Conservation (phyloP, 2,329 filamentous ascomycete species). For the Colletotrichum sp. region DNA sequence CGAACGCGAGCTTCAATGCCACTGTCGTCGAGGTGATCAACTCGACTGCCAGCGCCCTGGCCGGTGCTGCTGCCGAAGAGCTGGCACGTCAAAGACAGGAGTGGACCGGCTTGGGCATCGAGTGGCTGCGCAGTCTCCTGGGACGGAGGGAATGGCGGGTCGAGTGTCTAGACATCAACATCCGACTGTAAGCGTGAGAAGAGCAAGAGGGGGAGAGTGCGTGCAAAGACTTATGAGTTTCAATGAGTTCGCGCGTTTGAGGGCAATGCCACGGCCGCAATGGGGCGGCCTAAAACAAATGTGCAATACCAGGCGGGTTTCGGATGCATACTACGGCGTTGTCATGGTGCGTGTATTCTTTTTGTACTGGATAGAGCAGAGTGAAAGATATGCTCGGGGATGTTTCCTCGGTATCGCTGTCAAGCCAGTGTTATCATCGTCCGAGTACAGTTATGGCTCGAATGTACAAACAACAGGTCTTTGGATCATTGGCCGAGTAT, state of each 20-base stretch:
- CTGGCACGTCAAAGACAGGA: slow-evolving; percentile 60
- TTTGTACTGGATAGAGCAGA: neutral
- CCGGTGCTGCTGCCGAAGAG: slow-evolving; percentile 70
- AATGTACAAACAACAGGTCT: neutral
- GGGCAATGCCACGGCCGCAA: neutral
- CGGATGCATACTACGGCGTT: slow-evolving; percentile 10
- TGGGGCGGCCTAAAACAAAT: neutral
- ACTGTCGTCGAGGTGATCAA: slow-evolving; percentile 65
- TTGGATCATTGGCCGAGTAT: neutral
- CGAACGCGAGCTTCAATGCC: slow-evolving; percentile 46
- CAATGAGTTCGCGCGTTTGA: neutral
- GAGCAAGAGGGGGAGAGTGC: neutral
- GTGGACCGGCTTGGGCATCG: slow-evolving; percentile 80
- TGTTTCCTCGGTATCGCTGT: neutral
- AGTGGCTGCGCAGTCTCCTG: slow-evolving; percentile 84
- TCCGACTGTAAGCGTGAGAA: slow-evolving; percentile 66
- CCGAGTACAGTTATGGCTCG: neutral
- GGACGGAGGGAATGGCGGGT: slow-evolving; percentile 89
- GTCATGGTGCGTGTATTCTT: neutral
- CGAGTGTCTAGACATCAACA: slow-evolving; percentile 87
- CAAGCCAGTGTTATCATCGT: neutral
- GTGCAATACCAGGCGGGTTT: neutral
- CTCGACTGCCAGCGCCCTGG: slow-evolving; percentile 72
- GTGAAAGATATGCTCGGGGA: neutral
- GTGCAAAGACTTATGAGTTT: neutral